phyloP scores from a whole-genome alignment of 1,284 basidiomycete species.

The Exobasidium cylindrosporum region DNA sequence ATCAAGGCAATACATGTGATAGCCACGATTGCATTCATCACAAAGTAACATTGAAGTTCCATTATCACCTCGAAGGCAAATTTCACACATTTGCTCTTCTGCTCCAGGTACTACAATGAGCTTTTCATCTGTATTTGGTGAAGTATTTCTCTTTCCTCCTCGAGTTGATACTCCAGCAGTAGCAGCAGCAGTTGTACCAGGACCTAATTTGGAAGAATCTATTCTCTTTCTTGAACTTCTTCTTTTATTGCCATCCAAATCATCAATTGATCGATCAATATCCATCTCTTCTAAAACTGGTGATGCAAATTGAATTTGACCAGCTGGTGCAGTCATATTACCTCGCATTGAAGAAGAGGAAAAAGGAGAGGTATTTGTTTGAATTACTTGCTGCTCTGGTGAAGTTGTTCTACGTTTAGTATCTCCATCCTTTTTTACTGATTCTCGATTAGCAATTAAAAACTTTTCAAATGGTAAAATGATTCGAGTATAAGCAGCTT shows the following conservation, averaged over 20 bases:
- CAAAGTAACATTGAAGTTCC: slow-evolving; percentile 90
- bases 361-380: not conserved
- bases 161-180: not conserved
- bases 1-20: slow-evolving; percentile 93
- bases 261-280: not conserved
- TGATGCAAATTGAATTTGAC: not conserved
- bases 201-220: too few relatives aligned
- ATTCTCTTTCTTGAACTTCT: slow-evolving; percentile 4
- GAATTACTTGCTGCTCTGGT: not conserved
- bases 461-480: slow-evolving; percentile 93
- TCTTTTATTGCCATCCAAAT: slow-evolving; percentile 11
- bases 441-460: slow-evolving; percentile 60
- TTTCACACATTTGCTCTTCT: slow-evolving; percentile 41
- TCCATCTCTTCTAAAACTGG: slow-evolving; percentile 4
- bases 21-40: slow-evolving; percentile 91
- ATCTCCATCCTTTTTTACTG: slow-evolving; percentile 16
- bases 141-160: not conserved
- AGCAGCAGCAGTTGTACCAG: not conserved
- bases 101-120: slow-evolving; percentile 11
- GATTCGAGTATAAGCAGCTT: slow-evolving; percentile 82
- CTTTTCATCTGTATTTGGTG: not conserved
- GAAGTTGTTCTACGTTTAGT: not conserved
- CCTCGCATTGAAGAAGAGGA: not conserved
- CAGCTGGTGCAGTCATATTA: not conserved
- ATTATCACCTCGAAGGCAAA: slow-evolving; percentile 74